A percentile compares a stretch with the other conserved stretches of the same genome.
phyloP scores from a whole-genome alignment of 1,284 basidiomycete species.

The Veloporphyrellus conicus region DNA sequence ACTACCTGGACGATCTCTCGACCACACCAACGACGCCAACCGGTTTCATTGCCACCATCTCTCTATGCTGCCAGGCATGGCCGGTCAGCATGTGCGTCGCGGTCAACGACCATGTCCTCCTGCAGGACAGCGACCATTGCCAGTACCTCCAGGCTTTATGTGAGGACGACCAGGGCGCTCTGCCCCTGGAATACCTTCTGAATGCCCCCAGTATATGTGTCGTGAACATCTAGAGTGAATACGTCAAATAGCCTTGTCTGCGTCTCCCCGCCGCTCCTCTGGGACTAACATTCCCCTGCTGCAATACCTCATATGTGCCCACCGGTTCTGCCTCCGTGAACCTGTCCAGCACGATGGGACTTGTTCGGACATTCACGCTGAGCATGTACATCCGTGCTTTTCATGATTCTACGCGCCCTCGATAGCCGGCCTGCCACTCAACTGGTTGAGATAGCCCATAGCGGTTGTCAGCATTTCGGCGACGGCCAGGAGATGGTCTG shows the following conservation, averaged over 20 bases:
- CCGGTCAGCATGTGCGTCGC: conserved; percentile 18
- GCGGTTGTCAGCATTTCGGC: conserved; percentile 35
- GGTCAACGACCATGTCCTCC: conserved; percentile 13
- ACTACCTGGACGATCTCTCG: conserved; percentile 28
- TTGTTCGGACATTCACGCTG: conserved; percentile 35
- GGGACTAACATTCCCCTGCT: conserved; percentile 13
- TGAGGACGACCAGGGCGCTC: conserved; percentile 15
- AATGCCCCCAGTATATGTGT: conserved; percentile 8
- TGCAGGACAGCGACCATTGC: not conserved
- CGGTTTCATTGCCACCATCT: conserved; percentile 32
- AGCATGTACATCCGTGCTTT: conserved; percentile 27
- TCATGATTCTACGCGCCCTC: conserved; percentile 10
- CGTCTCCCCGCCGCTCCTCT: not conserved
- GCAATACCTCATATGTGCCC: conserved; percentile 15
- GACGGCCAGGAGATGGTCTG: conserved; percentile 39
- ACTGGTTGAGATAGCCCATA: conserved; percentile 7
- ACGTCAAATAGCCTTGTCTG: conserved; percentile 24
- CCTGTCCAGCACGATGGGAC: conserved; percentile 32
- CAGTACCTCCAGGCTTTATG: not conserved
- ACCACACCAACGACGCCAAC: conserved; percentile 39
- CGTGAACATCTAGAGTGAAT: conserved; percentile 11
- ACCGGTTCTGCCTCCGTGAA: conserved; percentile 2
- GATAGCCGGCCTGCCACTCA: not conserved
- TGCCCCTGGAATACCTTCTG: not conserved
- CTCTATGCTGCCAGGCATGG: conserved; percentile 22